Evolutionary conservation across 1,284 basidiomycete species (phyloP).

Genomic region (Chondrostereum purpureum): DNA sequence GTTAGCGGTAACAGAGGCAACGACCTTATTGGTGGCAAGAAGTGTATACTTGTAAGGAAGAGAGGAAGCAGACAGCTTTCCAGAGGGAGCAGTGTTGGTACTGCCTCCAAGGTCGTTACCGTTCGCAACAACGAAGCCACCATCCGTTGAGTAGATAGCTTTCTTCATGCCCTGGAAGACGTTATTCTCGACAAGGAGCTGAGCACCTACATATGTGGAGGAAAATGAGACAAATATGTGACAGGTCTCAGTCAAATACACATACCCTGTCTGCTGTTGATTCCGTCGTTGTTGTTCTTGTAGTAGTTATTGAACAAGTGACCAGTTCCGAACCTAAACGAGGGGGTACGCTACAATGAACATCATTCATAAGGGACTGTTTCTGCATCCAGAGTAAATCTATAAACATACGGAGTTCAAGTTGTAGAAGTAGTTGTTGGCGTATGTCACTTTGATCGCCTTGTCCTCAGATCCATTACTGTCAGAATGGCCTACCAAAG

Average conservation of each 20-base stretch:
- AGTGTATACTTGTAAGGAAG: slow-evolving; percentile 32
- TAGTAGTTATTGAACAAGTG: slow-evolving; percentile 41
- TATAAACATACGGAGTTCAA: slow-evolving; percentile 23
- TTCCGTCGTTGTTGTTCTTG: slow-evolving; percentile 2
- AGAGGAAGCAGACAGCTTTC: slow-evolving; percentile 28
- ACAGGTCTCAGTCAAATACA: slow-evolving; percentile 25
- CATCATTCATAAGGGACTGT: not conserved
- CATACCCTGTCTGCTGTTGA: not conserved
- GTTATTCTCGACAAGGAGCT: slow-evolving; percentile 42
- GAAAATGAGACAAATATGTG: slow-evolving; percentile 46
- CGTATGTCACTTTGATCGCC: slow-evolving; percentile 28
- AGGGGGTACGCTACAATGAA: slow-evolving; percentile 26
- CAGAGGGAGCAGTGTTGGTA: slow-evolving; percentile 27
- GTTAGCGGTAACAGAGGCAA: slow-evolving; percentile 22
- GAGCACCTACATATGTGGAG: slow-evolving; percentile 42
- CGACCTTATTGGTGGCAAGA: slow-evolving; percentile 21
- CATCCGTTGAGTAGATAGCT: slow-evolving; percentile 36
- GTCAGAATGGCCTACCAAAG: slow-evolving; percentile 29
- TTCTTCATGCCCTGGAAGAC: slow-evolving; percentile 32
- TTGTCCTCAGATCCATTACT: slow-evolving; percentile 30
- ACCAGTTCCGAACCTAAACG: slow-evolving; percentile 28
- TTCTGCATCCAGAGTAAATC: not conserved
- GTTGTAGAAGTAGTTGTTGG: slow-evolving; percentile 31
- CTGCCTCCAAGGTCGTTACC: slow-evolving; percentile 28
- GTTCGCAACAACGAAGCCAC: slow-evolving; percentile 32